A percentile compares a stretch with the other conserved stretches of the same genome.
These are phyloP conservation scores for Diaporthe aspalathi DNA, from an alignment of 2,329 filamentous ascomycete species.

Conservation along the genomic window DNA sequence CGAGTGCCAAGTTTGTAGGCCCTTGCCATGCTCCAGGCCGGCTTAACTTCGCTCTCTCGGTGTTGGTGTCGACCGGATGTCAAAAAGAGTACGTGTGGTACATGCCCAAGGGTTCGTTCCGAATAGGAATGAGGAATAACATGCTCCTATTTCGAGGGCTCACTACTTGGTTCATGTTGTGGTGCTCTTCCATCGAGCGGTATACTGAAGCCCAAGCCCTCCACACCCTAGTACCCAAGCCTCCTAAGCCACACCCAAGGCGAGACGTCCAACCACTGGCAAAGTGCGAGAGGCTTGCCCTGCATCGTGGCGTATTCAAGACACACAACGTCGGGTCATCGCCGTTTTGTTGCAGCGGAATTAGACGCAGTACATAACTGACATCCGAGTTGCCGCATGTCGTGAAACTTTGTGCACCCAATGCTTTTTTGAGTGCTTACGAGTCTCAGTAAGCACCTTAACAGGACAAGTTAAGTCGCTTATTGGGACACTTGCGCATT, in stretches of 20 bases:
- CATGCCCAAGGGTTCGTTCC: neutral
- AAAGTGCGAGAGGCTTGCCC: neutral
- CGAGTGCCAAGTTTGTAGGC: conserved; percentile 15
- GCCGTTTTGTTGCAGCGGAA: neutral
- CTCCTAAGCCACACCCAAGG: neutral
- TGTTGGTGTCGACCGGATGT: too few species aligned
- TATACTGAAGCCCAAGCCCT: too few species aligned
- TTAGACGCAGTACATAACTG: neutral
- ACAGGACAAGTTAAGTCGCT: neutral
- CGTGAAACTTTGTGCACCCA: conserved; percentile 1
- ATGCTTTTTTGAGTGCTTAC: neutral
- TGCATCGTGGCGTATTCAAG: neutral
- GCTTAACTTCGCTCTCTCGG: too few species aligned
- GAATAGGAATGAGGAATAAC: neutral
- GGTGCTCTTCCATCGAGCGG: neutral
- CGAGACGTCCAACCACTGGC: neutral
- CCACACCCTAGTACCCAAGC: too few species aligned
- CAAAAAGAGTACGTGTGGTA: neutral
- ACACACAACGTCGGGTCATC: neutral
- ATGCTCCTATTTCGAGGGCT: neutral
- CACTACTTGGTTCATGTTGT: neutral
- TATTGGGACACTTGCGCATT: neutral
- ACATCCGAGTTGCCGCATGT: neutral
- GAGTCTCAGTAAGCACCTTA: conserved; percentile 27
- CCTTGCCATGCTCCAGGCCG: neutral